A percentile compares a stretch with the other conserved stretches of the same genome.
Conservation (phyloP, 495 filamentous ascomycete genomes). For the Aspergillus diversus region DNA sequence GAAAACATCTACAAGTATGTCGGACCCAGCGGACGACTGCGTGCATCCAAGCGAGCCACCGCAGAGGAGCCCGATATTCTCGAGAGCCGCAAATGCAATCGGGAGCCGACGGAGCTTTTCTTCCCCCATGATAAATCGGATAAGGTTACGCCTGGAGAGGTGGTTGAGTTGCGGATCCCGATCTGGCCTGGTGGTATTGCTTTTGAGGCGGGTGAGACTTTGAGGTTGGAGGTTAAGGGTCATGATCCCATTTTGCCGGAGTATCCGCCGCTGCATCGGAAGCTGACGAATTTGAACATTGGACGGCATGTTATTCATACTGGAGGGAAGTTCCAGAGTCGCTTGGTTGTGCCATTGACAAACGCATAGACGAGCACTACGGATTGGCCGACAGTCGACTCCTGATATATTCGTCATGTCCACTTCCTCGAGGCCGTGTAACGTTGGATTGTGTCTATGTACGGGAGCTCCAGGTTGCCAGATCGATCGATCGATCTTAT, state of each 20-base stretch:
- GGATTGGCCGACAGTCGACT: too few relatives aligned
- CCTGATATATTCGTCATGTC: too few relatives aligned
- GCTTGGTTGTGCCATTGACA: too few relatives aligned
- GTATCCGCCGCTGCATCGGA: constrained; percentile 18
- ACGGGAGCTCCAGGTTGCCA: too few relatives aligned
- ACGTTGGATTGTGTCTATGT: too few relatives aligned
- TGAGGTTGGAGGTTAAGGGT: constrained; percentile 11
- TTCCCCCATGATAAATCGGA: constrained; percentile 29
- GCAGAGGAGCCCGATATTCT: constrained; percentile 15
- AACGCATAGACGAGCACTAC: too few relatives aligned
- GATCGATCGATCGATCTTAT: too few relatives aligned
- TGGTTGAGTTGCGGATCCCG: constrained; percentile 22
- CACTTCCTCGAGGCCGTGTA: too few relatives aligned
- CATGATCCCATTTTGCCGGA: constrained; percentile 23
- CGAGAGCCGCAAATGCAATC: constrained; percentile 1
- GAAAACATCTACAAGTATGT: constrained; percentile 27
- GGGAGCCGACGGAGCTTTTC: constrained; percentile 15
- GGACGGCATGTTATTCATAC: constrained; percentile 29
- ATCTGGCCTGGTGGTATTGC: constrained; percentile 22
- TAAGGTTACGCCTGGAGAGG: constrained; percentile 26
- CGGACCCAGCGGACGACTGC: constrained; percentile 33
- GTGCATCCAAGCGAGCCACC: constrained; percentile 34
- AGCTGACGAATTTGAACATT: constrained; percentile 22
- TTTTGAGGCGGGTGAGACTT: constrained; percentile 14
- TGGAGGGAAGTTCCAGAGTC: constrained; percentile 9